Evolutionary conservation across 2,329 filamentous ascomycete genomes (phyloP).

Genomic region (Colletotrichum karsti): DNA sequence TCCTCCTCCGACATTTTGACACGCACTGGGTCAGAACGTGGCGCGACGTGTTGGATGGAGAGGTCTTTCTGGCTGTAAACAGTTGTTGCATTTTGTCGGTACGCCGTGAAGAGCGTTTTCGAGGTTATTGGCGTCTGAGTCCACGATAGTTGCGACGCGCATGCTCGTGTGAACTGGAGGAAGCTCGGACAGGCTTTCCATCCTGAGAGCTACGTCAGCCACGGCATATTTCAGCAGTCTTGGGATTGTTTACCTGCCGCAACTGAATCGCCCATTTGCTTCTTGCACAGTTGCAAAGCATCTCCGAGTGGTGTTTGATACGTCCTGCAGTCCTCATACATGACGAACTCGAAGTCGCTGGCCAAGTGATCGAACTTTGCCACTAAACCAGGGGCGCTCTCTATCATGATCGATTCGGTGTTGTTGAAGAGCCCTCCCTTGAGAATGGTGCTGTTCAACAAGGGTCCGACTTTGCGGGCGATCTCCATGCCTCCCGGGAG

Average conservation of each 20-base stretch:
- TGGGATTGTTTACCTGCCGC: slow-evolving; percentile 30
- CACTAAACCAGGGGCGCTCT: slow-evolving; percentile 26
- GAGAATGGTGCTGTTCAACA: slow-evolving; percentile 30
- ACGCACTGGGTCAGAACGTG: neutral
- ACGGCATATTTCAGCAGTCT: no score
- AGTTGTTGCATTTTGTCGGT: slow-evolving; percentile 24
- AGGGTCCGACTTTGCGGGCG: slow-evolving; percentile 22
- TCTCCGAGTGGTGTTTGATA: slow-evolving; percentile 27
- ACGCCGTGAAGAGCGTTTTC: slow-evolving; percentile 31
- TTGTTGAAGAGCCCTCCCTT: slow-evolving; percentile 24
- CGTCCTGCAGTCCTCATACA: slow-evolving; percentile 23
- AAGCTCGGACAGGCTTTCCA: slow-evolving; percentile 32
- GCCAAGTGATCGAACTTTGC: slow-evolving; percentile 24
- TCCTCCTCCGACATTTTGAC: slow-evolving; percentile 20
- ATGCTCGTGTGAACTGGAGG: slow-evolving; percentile 9
- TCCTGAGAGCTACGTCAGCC: no score
- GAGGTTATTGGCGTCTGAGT: slow-evolving; percentile 9
- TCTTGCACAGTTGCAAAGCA: slow-evolving; percentile 31
- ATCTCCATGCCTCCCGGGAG: slow-evolving; percentile 30
- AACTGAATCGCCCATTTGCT: slow-evolving; percentile 28
- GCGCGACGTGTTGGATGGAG: slow-evolving; percentile 30
- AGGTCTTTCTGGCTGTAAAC: slow-evolving; percentile 30
- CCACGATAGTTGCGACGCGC: slow-evolving; percentile 26
- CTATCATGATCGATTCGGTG: slow-evolving; percentile 25
- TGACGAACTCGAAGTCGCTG: slow-evolving; percentile 15